Conservation (phyloP, 495 filamentous ascomycete genomes). For the Trypethelium eluteriae region DNA sequence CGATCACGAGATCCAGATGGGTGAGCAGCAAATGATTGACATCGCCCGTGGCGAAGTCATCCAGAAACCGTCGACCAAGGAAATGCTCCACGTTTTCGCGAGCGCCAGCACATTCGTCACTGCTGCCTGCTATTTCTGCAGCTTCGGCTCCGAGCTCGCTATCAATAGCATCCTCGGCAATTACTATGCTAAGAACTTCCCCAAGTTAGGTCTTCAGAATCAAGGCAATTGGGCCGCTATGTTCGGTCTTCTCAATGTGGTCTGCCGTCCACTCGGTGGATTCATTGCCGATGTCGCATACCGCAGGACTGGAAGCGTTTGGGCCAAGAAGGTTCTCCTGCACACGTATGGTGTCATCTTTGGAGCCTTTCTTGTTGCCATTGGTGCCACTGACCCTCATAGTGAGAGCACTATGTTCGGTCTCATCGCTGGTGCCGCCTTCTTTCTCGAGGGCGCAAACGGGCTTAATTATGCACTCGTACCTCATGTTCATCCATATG, state of each 20-base stretch:
- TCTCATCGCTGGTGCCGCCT: constrained; percentile 30
- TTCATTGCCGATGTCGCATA: constrained; percentile 32
- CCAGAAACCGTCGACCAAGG: constrained; percentile 30
- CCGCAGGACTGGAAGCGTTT: constrained; percentile 27
- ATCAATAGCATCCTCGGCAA: constrained; percentile 37
- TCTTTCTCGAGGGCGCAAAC: constrained; percentile 37
- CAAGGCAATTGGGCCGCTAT: constrained; percentile 37
- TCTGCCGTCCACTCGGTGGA: constrained; percentile 34
- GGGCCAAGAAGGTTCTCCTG: constrained; percentile 35
- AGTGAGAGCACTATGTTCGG: constrained; percentile 29
- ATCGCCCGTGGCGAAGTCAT: constrained; percentile 35
- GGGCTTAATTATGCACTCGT: constrained; percentile 35
- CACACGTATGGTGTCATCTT: constrained; percentile 32
- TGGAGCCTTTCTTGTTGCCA: constrained; percentile 32
- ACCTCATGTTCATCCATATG: constrained; percentile 35
- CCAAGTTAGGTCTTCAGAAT: constrained; percentile 27
- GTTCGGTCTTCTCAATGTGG: constrained; percentile 36
- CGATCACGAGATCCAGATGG: constrained; percentile 29
- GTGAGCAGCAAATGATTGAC: constrained; percentile 31
- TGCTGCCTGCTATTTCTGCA: constrained; percentile 34
- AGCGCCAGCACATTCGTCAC: constrained; percentile 32
- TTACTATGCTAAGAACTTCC: constrained; percentile 33
- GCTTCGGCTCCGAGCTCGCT: constrained; percentile 34
- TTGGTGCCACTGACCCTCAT: constrained; percentile 28
- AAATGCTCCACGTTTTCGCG: constrained; percentile 26